Conservation (phyloP, 23 red algal genomes). For the Cyanidium caldarium region DNA sequence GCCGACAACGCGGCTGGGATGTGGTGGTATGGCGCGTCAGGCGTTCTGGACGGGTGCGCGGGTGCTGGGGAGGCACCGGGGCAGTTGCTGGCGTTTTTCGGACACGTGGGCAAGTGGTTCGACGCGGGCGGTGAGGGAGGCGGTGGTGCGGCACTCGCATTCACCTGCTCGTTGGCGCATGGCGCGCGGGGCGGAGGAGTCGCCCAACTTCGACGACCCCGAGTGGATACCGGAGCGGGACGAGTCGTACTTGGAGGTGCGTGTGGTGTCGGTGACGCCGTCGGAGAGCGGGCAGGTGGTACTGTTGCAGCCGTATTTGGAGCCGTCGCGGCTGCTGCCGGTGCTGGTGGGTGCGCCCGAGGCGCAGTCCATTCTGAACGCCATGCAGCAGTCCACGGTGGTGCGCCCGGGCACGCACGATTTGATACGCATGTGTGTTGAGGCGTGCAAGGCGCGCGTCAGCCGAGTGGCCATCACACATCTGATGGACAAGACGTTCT, state of each 20-base stretch:
- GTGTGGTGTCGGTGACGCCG: background rate
- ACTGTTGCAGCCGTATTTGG: background rate
- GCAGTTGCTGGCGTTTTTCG: no score
- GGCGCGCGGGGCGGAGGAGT: no score
- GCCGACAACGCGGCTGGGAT: no score
- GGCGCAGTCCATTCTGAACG: background rate
- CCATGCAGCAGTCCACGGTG: background rate
- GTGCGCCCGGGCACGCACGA: background rate
- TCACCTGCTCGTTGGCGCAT: no score
- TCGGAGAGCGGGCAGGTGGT: background rate
- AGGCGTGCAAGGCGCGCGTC: background rate
- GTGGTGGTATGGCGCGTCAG: no score
- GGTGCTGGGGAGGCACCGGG: no score
- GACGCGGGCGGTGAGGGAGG: no score
- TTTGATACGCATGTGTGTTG: background rate
- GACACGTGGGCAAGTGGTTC: no score
- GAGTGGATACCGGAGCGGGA: background rate
- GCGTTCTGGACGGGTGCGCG: no score
- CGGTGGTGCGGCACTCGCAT: no score
- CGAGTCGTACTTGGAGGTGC: background rate
- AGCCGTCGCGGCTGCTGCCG: background rate
- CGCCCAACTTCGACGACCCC: constrained; percentile 7
- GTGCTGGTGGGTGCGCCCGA: background rate
- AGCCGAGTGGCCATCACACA: background rate
- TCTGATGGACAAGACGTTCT: background rate